Conservation (phyloP, 352 stramenopile genomes). For the Phytophthora citricola region DNA sequence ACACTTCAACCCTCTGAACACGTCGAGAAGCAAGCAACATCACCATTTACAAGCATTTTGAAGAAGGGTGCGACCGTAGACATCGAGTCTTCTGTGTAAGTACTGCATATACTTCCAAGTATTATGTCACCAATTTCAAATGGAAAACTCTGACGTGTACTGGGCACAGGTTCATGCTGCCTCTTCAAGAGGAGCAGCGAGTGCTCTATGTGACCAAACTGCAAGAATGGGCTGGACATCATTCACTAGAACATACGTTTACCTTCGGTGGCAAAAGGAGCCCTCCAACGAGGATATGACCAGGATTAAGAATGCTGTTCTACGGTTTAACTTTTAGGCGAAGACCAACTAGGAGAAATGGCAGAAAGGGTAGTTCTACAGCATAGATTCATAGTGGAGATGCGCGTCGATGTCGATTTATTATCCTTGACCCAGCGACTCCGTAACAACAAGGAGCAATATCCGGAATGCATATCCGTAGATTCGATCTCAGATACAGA, state of each 20-base stretch:
- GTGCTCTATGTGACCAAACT: slow-evolving; percentile 74
- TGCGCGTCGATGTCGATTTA: too few species aligned
- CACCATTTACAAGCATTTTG: slow-evolving; percentile 50
- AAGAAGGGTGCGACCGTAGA: slow-evolving; percentile 52
- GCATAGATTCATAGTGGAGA: too few species aligned
- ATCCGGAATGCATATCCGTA: background rate
- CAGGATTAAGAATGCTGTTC: slow-evolving; percentile 63
- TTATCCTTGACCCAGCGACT: too few species aligned
- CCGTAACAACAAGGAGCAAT: too few species aligned
- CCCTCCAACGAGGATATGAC: slow-evolving; percentile 55
- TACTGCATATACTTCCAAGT: slow-evolving; percentile 3
- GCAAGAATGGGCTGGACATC: slow-evolving; percentile 53
- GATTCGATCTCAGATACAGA: background rate
- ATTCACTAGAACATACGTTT: slow-evolving; percentile 48
- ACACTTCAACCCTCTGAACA: slow-evolving; percentile 43
- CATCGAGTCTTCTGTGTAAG: slow-evolving; percentile 78
- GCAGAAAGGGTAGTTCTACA: too few species aligned
- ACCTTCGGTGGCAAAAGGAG: slow-evolving; percentile 31
- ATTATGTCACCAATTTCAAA: too few species aligned
- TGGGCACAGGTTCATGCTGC: slow-evolving; percentile 67
- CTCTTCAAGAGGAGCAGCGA: slow-evolving; percentile 73
- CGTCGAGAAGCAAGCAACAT: slow-evolving; percentile 14
- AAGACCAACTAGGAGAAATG: background rate
- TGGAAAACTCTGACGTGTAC: background rate
- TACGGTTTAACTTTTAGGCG: slow-evolving; percentile 53